These are phyloP conservation scores for Syzygium jambos DNA, from an alignment of 345 rosid genomes.

Conservation along the genomic window DNA sequence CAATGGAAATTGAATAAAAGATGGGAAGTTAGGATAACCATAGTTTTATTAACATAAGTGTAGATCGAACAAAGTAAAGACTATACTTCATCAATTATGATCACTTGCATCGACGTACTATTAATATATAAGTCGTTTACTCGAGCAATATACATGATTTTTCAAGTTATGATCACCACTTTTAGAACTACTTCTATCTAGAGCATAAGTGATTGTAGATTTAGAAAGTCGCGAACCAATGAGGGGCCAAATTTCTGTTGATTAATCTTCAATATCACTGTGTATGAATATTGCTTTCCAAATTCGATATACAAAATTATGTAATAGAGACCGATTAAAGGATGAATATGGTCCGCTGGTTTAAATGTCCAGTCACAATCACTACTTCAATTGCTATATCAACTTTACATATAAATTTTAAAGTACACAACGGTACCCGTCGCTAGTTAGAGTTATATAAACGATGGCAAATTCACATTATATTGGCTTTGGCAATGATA, in stretches of 20 bases:
- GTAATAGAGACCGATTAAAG: not conserved
- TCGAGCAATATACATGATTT: not conserved
- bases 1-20: not conserved
- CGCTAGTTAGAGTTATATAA: not conserved
- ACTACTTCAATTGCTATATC: not conserved
- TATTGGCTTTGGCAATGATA: not conserved
- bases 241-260: not conserved
- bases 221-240: not conserved
- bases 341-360: not conserved
- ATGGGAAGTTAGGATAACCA: not conserved
- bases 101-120: accelerated
- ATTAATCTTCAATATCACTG: not conserved
- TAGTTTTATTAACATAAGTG: not conserved
- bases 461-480: not conserved
- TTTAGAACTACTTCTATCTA: not conserved
- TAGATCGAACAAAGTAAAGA: not conserved
- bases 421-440: not conserved
- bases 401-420: not conserved
- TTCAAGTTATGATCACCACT: not conserved
- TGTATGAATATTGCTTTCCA: not conserved
- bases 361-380: not conserved
- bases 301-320: not conserved
- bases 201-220: not conserved
- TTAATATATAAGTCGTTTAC: not conserved
- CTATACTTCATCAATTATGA: not conserved